Base-by-base conservation (phyloP, 306 rosid species). In the Quillaja saponaria region DNA sequence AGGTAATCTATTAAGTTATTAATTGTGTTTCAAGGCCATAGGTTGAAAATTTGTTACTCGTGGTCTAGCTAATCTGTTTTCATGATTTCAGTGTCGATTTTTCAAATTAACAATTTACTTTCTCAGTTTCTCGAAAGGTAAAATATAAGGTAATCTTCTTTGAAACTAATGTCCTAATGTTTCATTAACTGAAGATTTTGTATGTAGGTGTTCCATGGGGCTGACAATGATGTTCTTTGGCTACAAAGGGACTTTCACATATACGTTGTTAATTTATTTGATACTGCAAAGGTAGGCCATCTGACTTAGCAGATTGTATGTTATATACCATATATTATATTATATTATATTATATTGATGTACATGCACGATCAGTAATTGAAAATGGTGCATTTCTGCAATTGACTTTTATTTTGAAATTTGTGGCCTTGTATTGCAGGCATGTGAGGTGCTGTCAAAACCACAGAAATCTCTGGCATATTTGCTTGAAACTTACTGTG, bases 171-270 rank as follows among this genome's bases (percentile, higher is more conserved):
- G 31, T 25, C 3, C 31, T 25, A 25, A 1, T 2, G 31, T 25
- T 25, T 25, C 4, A 25, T 25, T 25, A 4, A 25, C 31, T 25
- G 31, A 1, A 25, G 31, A 25, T 25, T 25, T 25, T 25, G 31
- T 25, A 25, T 25, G 31, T 68, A 88, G 99, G 95, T 92, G 61
- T 92, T 92, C 73, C 99, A 92, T 75, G 99, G 99, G 8, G 88
- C 95, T 17, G 99, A 92, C 67, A 92, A 86, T 74, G 99, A 92
- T 68, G 76, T 88, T 66, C 68, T 88, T 35, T 92, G 99, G 99
- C 82, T 92, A 41, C 95, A 88, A 60, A 82, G 96, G 66, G 99
- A 92, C 84, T 92, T 92, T 55, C 99, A 88, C 56, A 83, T 88
- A 51, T 88, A 92, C 14, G 61, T 92, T 49, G 95, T 89, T 64